These are phyloP conservation scores for Epicoccum sorghinum DNA, from an alignment of 2,329 filamentous ascomycete species.

Conservation along the genomic window DNA sequence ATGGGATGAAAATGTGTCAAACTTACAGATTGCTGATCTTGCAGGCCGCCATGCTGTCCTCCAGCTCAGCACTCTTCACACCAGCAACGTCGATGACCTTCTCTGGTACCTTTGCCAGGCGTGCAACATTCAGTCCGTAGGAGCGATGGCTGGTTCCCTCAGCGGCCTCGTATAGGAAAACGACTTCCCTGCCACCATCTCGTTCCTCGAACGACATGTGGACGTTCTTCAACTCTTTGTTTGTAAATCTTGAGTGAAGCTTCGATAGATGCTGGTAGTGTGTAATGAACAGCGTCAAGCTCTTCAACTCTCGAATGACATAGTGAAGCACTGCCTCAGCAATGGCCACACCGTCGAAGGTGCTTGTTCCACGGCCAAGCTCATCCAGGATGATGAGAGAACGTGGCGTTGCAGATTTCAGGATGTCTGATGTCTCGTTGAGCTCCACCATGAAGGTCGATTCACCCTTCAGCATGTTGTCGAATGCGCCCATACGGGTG, in stretches of 20 bases:
- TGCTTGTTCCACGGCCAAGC: slow-evolving; percentile 89
- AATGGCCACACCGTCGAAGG: slow-evolving; percentile 95
- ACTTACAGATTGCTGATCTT: slow-evolving; percentile 45
- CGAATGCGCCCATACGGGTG: slow-evolving; percentile 93
- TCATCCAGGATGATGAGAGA: slow-evolving; percentile 93
- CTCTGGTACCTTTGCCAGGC: slow-evolving; percentile 79
- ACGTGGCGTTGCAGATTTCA: slow-evolving; percentile 84
- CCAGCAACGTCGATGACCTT: slow-evolving; percentile 79
- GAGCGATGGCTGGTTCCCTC: slow-evolving; percentile 92
- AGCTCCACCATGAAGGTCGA: slow-evolving; percentile 98
- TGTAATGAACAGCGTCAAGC: slow-evolving; percentile 93
- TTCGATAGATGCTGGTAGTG: slow-evolving; percentile 91
- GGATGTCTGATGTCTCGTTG: slow-evolving; percentile 86
- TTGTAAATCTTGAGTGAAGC: slow-evolving; percentile 70
- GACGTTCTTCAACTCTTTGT: slow-evolving; percentile 76
- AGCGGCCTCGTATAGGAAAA: slow-evolving; percentile 90
- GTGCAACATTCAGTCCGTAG: slow-evolving; percentile 92
- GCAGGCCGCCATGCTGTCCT: slow-evolving; percentile 61
- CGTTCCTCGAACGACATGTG: slow-evolving; percentile 81
- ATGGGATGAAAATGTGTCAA: not conserved
- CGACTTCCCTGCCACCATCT: slow-evolving; percentile 72
- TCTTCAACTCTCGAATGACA: slow-evolving; percentile 74
- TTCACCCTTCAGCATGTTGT: slow-evolving; percentile 95
- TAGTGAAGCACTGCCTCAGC: slow-evolving; percentile 89
- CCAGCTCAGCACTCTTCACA: slow-evolving; percentile 79